Evolutionary conservation across 257 asterid species (phyloP).

Genomic region (Salvia splendens): DNA sequence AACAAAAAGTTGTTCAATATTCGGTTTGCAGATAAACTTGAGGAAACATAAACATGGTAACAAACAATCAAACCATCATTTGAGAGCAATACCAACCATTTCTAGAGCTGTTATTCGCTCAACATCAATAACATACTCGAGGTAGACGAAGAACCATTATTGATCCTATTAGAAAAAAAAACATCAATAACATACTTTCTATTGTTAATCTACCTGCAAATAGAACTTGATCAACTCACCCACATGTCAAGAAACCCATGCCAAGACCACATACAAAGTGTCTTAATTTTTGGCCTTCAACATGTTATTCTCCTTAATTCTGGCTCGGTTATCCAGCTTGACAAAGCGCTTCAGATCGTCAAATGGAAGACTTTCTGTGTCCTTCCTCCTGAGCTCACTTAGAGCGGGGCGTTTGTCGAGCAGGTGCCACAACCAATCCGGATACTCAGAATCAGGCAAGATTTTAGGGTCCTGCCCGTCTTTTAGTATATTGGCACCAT

Average conservation of each 20-base stretch:
- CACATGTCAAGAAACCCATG: slow-evolving; percentile 12
- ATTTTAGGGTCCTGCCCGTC: slow-evolving; percentile 89
- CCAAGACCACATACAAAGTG: slow-evolving; percentile 3
- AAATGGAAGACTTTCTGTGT: slow-evolving; percentile 56
- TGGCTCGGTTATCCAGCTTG: slow-evolving; percentile 89
- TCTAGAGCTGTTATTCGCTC: slow-evolving; percentile 1
- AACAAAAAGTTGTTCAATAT: too few relatives aligned
- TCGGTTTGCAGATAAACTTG: too few relatives aligned
- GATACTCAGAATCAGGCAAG: slow-evolving; percentile 80
- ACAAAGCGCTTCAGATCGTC: slow-evolving; percentile 86
- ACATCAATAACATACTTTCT: background rate
- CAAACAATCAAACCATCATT: background rate
- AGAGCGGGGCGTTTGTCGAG: slow-evolving; percentile 72
- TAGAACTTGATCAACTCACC: slow-evolving; percentile 1
- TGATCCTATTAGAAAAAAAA: too few relatives aligned
- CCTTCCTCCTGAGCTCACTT: slow-evolving; percentile 83
- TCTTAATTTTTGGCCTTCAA: slow-evolving; percentile 61
- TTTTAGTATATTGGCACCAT: slow-evolving; percentile 80
- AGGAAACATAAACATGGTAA: background rate
- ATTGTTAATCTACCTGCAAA: background rate
- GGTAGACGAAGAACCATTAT: too few relatives aligned
- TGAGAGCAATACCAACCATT: slow-evolving; percentile 16
- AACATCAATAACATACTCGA: background rate
- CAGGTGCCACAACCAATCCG: slow-evolving; percentile 87
- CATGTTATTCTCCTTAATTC: slow-evolving; percentile 89